Conservation (phyloP, 2,329 filamentous ascomycete genomes). For the Gremmenia infestans region DNA sequence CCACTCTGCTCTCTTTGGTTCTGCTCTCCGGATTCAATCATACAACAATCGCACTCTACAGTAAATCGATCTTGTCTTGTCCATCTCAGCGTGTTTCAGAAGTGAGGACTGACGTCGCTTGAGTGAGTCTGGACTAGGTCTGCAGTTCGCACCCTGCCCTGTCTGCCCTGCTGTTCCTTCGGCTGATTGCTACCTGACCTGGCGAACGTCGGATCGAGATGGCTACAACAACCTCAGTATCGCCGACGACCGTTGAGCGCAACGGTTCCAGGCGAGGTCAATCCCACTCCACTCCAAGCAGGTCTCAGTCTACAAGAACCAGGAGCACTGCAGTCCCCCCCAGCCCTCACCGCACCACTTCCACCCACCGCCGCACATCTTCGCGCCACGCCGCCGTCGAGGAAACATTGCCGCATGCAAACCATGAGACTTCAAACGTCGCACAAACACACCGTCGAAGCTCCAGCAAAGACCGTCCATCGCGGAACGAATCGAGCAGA, state of each 20-base stretch:
- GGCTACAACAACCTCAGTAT: constrained; percentile 21
- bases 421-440: constrained; percentile 69
- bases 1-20: neutral
- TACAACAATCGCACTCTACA: neutral
- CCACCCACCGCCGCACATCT: constrained; percentile 32
- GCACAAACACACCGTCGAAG: constrained; percentile 35
- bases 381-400: constrained; percentile 37
- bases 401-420: constrained; percentile 51
- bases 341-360: constrained; percentile 23
- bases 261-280: constrained; percentile 24
- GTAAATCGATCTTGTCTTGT: neutral
- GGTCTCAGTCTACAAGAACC: constrained; percentile 27
- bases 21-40: neutral
- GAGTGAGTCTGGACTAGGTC: neutral
- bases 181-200: constrained; percentile 12
- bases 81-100: neutral
- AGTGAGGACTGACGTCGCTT: neutral
- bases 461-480: constrained; percentile 28
- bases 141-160: neutral
- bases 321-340: constrained; percentile 16
- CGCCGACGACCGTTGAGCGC: constrained; percentile 24
- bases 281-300: constrained; percentile 23
- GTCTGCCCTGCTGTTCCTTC: neutral
- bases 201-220: constrained; percentile 16
- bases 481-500: constrained; percentile 24